Conservation (phyloP, 2,329 filamentous ascomycete genomes). For the Alternaria viburni region DNA sequence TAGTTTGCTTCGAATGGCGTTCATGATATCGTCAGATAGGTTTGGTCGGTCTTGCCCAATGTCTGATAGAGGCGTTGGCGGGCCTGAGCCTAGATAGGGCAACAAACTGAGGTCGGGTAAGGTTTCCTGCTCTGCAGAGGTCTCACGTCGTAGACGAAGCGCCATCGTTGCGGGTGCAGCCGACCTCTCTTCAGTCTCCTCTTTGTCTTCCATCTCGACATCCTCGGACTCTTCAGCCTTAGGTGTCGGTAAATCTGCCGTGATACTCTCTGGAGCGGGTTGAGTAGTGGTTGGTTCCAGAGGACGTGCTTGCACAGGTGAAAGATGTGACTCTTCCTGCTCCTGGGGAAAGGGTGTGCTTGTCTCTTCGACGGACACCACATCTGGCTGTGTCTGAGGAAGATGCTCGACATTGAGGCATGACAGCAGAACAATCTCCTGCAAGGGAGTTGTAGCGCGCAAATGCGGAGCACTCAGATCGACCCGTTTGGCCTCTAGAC, state of each 20-base stretch:
- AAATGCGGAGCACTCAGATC: conserved; percentile 52
- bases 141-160: conserved; percentile 37
- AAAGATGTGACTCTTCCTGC: conserved; percentile 14
- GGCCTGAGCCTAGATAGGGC: conserved; percentile 54
- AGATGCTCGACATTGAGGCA: conserved; percentile 46
- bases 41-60: conserved; percentile 48
- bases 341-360: conserved; percentile 23
- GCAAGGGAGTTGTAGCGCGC: conserved; percentile 52
- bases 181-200: conserved; percentile 29
- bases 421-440: conserved; percentile 52
- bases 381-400: conserved; percentile 19
- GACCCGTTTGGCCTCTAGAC: conserved; percentile 51
- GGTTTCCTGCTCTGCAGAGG: conserved; percentile 42
- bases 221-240: conserved; percentile 46
- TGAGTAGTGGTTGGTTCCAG: conserved; percentile 12
- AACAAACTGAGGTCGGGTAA: conserved; percentile 52
- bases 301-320: neutral
- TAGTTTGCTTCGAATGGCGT: conserved; percentile 44
- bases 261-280: conserved; percentile 19
- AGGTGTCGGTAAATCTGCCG: conserved; percentile 42
- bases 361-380: conserved; percentile 23
- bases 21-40: conserved; percentile 43
- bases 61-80: conserved; percentile 53
- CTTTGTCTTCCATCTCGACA: conserved; percentile 30
- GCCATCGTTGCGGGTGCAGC: conserved; percentile 43